Conservation (phyloP, 768 basidiomycete genomes). For the Mycena belliarum region DNA sequence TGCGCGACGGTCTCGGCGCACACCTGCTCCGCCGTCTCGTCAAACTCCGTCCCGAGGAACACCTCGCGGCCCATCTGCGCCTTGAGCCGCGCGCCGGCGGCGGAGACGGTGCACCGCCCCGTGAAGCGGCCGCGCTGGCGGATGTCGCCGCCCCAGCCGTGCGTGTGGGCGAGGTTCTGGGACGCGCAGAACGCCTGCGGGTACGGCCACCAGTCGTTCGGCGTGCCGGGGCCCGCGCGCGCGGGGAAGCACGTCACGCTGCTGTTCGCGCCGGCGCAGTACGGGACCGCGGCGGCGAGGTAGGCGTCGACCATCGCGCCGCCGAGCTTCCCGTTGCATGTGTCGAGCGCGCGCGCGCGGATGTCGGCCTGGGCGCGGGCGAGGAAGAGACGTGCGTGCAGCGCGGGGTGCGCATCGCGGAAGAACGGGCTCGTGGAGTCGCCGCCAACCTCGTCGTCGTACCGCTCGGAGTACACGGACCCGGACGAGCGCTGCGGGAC, state of each 20-base stretch:
- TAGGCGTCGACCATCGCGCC: conserved; percentile 17
- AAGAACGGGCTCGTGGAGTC: conserved; percentile 14
- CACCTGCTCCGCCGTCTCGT: background rate
- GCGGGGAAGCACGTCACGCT: conserved; percentile 20
- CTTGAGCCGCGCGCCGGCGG: conserved; percentile 4
- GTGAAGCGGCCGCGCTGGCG: conserved; percentile 2
- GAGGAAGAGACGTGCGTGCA: conserved; percentile 20
- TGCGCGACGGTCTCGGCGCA: conserved; percentile 10
- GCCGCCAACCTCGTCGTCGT: too few species aligned
- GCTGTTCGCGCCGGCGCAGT: background rate
- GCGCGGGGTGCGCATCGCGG: conserved; percentile 20
- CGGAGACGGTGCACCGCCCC: background rate
- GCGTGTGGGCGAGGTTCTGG: conserved; percentile 7
- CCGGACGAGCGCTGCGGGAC: too few species aligned
- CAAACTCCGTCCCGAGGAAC: conserved; percentile 16
- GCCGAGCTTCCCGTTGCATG: conserved; percentile 13
- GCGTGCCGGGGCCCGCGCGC: background rate
- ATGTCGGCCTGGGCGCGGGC: conserved; percentile 20
- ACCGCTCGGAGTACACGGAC: background rate
- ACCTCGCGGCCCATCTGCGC: conserved; percentile 12
- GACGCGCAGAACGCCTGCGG: conserved; percentile 18
- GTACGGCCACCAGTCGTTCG: conserved; percentile 23
- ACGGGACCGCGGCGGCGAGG: conserved; percentile 5
- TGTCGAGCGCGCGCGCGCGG: conserved; percentile 10
- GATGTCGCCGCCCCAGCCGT: conserved; percentile 13